Conservation (phyloP, 2,329 filamentous ascomycete species). For the Fusarium sp. region DNA sequence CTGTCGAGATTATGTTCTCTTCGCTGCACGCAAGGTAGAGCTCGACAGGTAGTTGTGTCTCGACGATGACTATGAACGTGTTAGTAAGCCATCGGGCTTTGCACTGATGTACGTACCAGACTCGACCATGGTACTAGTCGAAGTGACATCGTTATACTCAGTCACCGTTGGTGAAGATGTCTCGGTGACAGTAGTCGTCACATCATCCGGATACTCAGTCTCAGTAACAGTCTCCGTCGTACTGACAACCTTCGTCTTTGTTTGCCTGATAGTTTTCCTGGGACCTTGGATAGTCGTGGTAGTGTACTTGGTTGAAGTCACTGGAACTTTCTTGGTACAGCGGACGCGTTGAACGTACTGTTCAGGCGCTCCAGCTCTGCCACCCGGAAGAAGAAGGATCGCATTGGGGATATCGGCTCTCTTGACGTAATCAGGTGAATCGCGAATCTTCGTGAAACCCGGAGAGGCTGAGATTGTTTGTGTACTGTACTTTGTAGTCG, state of each 20-base stretch:
- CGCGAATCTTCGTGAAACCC: neutral
- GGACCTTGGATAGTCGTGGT: neutral
- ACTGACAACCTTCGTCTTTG: neutral
- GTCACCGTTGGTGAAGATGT: neutral
- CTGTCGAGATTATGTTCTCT: accelerated
- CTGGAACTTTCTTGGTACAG: neutral
- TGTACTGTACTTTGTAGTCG: neutral
- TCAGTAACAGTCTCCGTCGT: neutral
- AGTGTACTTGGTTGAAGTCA: neutral
- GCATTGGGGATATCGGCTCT: neutral
- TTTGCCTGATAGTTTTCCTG: neutral
- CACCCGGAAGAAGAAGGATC: neutral
- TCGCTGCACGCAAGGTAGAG: neutral
- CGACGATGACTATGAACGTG: neutral
- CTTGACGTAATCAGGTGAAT: neutral
- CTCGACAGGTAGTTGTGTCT: neutral
- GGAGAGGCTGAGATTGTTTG: neutral
- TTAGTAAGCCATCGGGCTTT: neutral
- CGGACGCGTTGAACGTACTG: neutral
- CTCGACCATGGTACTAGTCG: neutral
- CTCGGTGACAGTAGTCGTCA: neutral
- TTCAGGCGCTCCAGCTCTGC: neutral
- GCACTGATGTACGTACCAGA: neutral
- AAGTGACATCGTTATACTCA: neutral
- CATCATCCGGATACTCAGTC: neutral